phyloP scores from a whole-genome alignment of 176 grass and related monocot genomes.

The Phragmites australis region DNA sequence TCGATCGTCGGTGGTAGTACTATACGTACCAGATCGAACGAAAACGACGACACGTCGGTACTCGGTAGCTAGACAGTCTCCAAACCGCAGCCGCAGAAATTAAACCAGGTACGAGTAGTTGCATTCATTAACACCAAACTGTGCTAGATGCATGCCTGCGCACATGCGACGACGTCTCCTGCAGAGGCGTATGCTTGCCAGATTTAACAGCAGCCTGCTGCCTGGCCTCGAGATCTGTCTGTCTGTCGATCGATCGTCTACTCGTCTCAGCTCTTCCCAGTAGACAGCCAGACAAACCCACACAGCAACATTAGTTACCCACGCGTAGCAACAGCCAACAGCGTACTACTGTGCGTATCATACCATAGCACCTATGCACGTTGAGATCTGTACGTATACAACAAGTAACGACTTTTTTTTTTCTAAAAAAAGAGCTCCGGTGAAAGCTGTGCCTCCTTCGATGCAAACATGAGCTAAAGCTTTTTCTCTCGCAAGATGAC shows the following conservation, averaged over 20 bases:
- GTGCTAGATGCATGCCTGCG: neutral
- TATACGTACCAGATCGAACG: neutral
- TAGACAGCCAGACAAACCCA: neutral
- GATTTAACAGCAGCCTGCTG: neutral
- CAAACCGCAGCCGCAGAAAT: neutral
- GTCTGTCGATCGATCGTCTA: neutral
- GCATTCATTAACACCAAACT: slow-evolving; percentile 7
- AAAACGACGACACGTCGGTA: neutral
- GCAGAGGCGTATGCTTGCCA: neutral
- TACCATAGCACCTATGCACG: neutral
- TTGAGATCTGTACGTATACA: slow-evolving; percentile 1
- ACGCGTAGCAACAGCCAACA: neutral
- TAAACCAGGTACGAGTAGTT: neutral
- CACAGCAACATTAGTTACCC: neutral
- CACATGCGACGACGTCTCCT: neutral
- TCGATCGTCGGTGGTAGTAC: too few species aligned
- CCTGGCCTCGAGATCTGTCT: neutral
- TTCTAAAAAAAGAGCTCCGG: neutral
- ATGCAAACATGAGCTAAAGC: neutral
- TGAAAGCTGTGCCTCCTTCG: neutral
- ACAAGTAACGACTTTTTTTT: neutral
- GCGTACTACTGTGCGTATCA: neutral
- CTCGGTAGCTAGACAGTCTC: too few species aligned
- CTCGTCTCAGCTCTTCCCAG: neutral
- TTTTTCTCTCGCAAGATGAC: neutral